phyloP scores from a whole-genome alignment of 768 basidiomycete species.

The Boletus edulis region DNA sequence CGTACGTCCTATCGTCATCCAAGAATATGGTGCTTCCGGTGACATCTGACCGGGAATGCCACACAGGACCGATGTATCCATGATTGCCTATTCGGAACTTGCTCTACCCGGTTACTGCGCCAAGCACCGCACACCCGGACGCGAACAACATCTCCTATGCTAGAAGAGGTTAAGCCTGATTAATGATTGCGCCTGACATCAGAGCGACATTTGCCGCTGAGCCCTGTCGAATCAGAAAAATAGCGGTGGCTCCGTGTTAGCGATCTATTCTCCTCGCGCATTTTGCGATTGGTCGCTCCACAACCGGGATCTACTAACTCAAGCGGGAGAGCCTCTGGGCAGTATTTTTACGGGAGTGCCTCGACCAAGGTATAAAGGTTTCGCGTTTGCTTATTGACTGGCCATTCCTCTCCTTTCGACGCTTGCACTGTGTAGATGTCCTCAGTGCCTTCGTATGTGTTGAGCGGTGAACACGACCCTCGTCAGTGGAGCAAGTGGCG shows the following conservation, averaged over 20 bases:
- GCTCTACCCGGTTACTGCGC: constrained; percentile 1
- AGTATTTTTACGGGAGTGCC: no score
- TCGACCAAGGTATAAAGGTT: constrained; percentile 14
- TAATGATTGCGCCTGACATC: not conserved
- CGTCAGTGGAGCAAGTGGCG: constrained; percentile 28
- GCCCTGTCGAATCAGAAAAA: constrained; percentile 14
- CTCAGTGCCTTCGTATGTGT: constrained; percentile 9
- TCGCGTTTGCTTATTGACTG: not conserved
- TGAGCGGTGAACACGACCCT: constrained; percentile 24
- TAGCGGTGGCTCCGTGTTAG: constrained; percentile 2
- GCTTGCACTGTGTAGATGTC: constrained; percentile 17
- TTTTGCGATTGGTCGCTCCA: constrained; percentile 21
- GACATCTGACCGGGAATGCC: not conserved
- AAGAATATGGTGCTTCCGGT: not conserved
- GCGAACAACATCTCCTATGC: not conserved
- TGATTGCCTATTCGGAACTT: not conserved
- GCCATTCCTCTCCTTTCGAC: not conserved
- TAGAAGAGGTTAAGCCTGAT: not conserved
- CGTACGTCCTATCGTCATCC: not conserved
- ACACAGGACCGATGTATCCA: not conserved
- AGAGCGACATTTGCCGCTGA: not conserved
- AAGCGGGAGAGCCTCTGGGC: no score
- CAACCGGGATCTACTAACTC: not conserved
- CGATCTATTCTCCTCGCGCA: constrained; percentile 3
- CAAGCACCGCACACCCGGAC: not conserved